A percentile compares a stretch with the other conserved stretches of the same genome.
Conservation (phyloP, 495 filamentous ascomycete species). For the Penicillium coffeae region DNA sequence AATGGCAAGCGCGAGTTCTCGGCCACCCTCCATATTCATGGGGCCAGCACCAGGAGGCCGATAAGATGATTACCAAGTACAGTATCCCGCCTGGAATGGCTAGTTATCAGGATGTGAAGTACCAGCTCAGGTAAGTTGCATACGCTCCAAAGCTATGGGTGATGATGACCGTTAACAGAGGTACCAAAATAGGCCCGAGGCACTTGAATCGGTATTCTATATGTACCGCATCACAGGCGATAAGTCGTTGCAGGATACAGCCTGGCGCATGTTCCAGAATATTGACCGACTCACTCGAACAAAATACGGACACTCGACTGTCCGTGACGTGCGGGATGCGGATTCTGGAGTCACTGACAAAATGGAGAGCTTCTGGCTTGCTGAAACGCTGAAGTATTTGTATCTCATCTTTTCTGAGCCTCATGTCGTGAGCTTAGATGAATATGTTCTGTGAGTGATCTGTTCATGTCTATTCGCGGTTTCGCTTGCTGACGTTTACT, state of each 20-base stretch:
- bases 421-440: constrained; percentile 63
- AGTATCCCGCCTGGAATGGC: constrained; percentile 58
- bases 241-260: constrained; percentile 58
- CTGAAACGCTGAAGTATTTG: constrained; percentile 92
- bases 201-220: constrained; percentile 70
- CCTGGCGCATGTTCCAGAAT: constrained; percentile 73
- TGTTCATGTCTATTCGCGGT: not conserved
- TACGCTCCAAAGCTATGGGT: no score
- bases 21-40: constrained; percentile 12
- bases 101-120: constrained; percentile 55
- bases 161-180: no score
- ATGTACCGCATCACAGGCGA: constrained; percentile 74
- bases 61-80: constrained; percentile 38
- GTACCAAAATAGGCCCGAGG: constrained; percentile 64
- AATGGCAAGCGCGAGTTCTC: constrained; percentile 44
- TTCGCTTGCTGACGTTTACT: constrained; percentile 3
- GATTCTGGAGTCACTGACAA: constrained; percentile 36
- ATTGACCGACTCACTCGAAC: constrained; percentile 60
- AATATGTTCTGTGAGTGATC: constrained; percentile 56
- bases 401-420: constrained; percentile 81
- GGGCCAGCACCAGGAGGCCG: constrained; percentile 32
- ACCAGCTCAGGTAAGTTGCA: constrained; percentile 57
- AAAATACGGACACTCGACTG: constrained; percentile 54
- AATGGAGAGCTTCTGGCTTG: constrained; percentile 60
- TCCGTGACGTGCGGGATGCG: constrained; percentile 50